Evolutionary conservation across 208 protist genomes (phyloP).

Genomic region (Novymonas esmeraldas): DNA sequence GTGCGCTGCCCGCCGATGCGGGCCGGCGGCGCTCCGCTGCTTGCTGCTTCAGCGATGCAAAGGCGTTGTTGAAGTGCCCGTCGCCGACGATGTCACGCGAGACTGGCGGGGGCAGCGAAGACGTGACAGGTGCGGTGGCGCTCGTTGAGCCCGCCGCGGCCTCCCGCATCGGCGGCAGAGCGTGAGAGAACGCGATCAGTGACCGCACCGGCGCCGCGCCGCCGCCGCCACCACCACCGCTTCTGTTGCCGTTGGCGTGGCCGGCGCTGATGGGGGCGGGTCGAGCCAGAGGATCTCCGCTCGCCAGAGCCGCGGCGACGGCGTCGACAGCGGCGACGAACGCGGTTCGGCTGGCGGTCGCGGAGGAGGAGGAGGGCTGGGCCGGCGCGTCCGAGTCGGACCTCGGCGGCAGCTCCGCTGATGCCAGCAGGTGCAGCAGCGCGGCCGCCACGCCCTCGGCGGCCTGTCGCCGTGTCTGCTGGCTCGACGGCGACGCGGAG

Average conservation of each 20-base stretch:
- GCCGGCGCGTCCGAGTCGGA: background rate
- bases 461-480: too few relatives aligned
- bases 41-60: constrained; percentile 30
- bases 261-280: too few relatives aligned
- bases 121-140: too few relatives aligned
- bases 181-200: constrained; percentile 9
- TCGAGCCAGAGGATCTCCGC: too few relatives aligned
- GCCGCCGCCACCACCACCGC: background rate
- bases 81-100: constrained; percentile 7
- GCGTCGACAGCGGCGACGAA: background rate
- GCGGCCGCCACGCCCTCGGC: background rate
- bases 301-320: too few relatives aligned
- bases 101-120: too few relatives aligned
- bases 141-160: background rate
- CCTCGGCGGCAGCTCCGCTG: constrained; percentile 17
- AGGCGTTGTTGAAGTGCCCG: constrained; percentile 16
- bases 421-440: constrained; percentile 23
- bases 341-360: background rate
- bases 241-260: background rate
- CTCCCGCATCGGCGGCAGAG: constrained; percentile 8
- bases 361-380: background rate
- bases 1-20: background rate
- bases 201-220: background rate
- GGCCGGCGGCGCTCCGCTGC: constrained; percentile 12
- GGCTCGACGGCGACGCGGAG: background rate